Evolutionary conservation across 179 eudicot species (phyloP), one percentile per base, ranked within the genome.

Genomic region (Spinacia oleracea): DNA sequence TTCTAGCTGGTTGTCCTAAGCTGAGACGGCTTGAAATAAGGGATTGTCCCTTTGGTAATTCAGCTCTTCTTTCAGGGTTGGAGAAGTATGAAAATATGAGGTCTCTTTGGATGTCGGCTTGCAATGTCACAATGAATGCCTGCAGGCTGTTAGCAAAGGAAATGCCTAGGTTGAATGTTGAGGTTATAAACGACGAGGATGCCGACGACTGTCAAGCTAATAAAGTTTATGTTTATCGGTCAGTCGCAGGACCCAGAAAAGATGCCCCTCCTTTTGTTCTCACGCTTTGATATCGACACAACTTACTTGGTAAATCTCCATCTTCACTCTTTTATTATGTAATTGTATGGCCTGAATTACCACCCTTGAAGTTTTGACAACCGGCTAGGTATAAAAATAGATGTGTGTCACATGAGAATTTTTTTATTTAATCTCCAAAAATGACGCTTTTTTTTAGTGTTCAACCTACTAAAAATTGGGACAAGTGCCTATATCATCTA

Each of bases 231-330:
- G 95, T 92, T 6, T 93, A 93, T 69, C 93, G 97, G 20, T 68
- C 97, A 34, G 89, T 93, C 25, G 93, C 90, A 1, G 97, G 98
- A 46, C 90, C 91, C 4, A 86, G 98, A 79, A 83, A 81, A 62
- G 98, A 93, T 80, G 93, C 95, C 23, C 98, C 97, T 18, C 87
- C 91, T 27, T 93, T 93, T 80, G 98, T 93, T 35, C 84, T 90
- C 83, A 91, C 89, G 29, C 89, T 92, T 51, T 92, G 83, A 89
- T 40, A 21, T 79, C 27, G 27, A 75, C 38, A 70, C 34, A 59
- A 59, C 53, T 60, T 38, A 46, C 67, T 62, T 6, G 78, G 84
- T 84, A 78, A 75, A 18, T 64, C 25, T 42, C 38, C 73, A 27
- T 40, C 48, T 59, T 21, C 42, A 65, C 34, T 34, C 14, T 70